Evolutionary conservation across 345 rosid genomes (phyloP), one percentile per base, ranked within the genome.

Genomic region (Pugionium dolabratum): DNA sequence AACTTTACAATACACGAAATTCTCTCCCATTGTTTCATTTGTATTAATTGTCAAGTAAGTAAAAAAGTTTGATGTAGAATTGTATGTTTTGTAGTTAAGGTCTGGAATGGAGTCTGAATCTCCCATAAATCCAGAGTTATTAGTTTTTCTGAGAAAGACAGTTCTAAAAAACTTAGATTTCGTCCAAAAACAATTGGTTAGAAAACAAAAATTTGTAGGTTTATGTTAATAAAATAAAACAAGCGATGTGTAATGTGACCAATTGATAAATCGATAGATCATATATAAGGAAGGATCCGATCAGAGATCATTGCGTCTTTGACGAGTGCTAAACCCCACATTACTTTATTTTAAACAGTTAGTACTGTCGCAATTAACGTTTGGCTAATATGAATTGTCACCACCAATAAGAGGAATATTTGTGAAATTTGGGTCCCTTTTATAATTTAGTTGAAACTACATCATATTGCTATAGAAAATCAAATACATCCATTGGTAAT

Each of bases 341-440:
- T 36, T 46, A 29, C 42, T 53, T 40, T 62, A 30, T 71, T 9
- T 46, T 9, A 33, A 9, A 55, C 37, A 55, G 52, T 39, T 57
- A 71, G 9, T 18, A 18, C 18, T 62, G 57, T 47, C 64, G 40
- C 75, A 63, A 47, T 63, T 34, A 7, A 2, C 31, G 45, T 55
- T 55, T 55, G 69, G 55, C 69, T 44, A 63, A 10, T 54, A 71
- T 39, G 58, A 63, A 55, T 39, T 63, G 64, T 71, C 75, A 47
- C 75, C 63, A 71, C 69, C 69, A 39, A 37, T 62, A 7, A 31
- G 42, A 31, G 46, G 37, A 62, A 47, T 71, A 54, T 31, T 39
- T 55, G 9, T 11, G 36, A 70, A 28, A 11, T 0, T 11, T 36
- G 44, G 51, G 45, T 25, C 59, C 47, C n/a, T 31, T 45, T 43